Conservation (phyloP, 164 flowering plant species). For the Aristolochia contorta region DNA sequence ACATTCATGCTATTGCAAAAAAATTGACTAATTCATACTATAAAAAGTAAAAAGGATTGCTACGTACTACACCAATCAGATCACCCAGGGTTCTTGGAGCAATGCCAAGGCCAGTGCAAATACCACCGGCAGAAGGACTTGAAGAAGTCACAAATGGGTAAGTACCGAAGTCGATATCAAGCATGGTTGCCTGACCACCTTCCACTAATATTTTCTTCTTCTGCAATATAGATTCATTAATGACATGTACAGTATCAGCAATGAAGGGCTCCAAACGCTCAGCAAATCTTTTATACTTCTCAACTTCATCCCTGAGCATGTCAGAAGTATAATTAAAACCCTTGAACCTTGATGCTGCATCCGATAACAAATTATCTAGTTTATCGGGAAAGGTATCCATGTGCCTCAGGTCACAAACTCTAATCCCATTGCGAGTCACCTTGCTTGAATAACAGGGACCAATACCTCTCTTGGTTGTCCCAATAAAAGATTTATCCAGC, state of each 20-base stretch:
- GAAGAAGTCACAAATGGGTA: conserved; percentile 96
- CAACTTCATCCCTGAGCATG: conserved; percentile 77
- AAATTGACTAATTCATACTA: background rate
- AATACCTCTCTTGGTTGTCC: conserved; percentile 89
- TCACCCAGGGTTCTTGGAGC: conserved; percentile 85
- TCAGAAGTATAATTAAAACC: conserved; percentile 52
- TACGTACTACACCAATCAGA: conserved; percentile 81
- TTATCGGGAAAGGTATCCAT: conserved; percentile 89
- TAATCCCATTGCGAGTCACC: conserved; percentile 72
- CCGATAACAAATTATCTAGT: conserved; percentile 71
- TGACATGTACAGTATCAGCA: conserved; percentile 70
- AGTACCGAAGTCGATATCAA: conserved; percentile 94
- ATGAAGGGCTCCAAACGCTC: conserved; percentile 84
- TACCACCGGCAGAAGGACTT: conserved; percentile 96
- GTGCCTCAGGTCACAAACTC: conserved; percentile 85
- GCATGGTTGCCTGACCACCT: conserved; percentile 98
- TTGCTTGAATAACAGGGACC: conserved; percentile 91
- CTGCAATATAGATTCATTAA: conserved; percentile 62
- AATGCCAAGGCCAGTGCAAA: conserved; percentile 94
- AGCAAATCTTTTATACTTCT: conserved; percentile 63
- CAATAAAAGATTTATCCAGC: conserved; percentile 80
- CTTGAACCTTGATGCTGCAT: conserved; percentile 78
- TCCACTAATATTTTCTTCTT: conserved; percentile 83
- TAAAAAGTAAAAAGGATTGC: no score
- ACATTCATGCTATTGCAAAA: background rate